phyloP scores from a whole-genome alignment of 2,329 filamentous ascomycete genomes.

The Colletotrichum spinosum region DNA sequence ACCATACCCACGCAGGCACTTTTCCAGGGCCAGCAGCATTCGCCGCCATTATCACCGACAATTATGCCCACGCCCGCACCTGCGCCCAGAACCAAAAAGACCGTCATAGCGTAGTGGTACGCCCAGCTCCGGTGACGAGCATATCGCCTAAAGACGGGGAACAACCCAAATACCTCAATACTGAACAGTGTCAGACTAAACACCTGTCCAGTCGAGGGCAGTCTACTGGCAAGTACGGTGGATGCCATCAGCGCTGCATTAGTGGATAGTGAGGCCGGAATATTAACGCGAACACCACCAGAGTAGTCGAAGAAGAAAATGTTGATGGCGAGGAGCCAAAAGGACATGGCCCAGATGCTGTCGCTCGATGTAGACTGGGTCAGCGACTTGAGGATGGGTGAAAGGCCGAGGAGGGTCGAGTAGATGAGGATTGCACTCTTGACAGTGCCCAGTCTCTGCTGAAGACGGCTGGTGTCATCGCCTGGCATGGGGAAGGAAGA shows the following conservation, averaged over 20 bases:
- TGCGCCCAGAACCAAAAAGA: slow-evolving; percentile 81
- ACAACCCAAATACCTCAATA: slow-evolving; percentile 96
- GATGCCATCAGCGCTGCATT: slow-evolving; percentile 97
- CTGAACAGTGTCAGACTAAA: slow-evolving; percentile 96
- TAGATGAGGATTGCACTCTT: slow-evolving; percentile 96
- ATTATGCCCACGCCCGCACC: slow-evolving; percentile 80
- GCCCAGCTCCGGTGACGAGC: slow-evolving; percentile 84
- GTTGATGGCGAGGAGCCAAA: slow-evolving; percentile 93
- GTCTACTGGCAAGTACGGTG: slow-evolving; percentile 89
- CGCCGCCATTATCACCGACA: slow-evolving; percentile 56
- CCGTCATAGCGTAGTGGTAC: slow-evolving; percentile 82
- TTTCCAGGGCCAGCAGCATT: slow-evolving; percentile 62
- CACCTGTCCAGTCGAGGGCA: slow-evolving; percentile 92
- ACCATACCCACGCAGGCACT: slow-evolving; percentile 77
- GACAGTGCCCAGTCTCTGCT: slow-evolving; percentile 77
- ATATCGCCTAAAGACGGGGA: slow-evolving; percentile 96
- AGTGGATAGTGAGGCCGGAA: slow-evolving; percentile 83
- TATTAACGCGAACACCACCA: slow-evolving; percentile 62
- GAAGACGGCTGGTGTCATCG: slow-evolving; percentile 54
- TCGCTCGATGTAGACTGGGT: slow-evolving; percentile 92
- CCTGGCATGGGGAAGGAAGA: slow-evolving; percentile 37
- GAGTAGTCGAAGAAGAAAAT: slow-evolving; percentile 97
- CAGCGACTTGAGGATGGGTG: slow-evolving; percentile 96
- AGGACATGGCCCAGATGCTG: slow-evolving; percentile 97
- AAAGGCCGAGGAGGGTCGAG: slow-evolving; percentile 89